A percentile compares a stretch with the other conserved stretches of the same genome.
Conservation (phyloP, 2,329 filamentous ascomycete species). For the Aspergillus versicolor region DNA sequence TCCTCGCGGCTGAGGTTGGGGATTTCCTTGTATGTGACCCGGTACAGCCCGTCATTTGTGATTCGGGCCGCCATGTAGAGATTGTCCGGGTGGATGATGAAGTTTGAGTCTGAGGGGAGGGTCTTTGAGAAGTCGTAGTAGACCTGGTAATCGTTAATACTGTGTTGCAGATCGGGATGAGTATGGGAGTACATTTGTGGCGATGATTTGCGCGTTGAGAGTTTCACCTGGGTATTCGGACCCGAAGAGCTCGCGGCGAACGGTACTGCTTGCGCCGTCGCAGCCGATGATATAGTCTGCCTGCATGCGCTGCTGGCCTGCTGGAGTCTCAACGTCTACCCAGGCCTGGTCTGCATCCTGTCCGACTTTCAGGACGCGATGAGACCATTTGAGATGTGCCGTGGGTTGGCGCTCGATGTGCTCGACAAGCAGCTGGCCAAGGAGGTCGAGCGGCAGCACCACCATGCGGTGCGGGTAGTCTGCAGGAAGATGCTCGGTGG, state of each 20-base stretch:
- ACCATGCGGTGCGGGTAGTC: conserved; percentile 41
- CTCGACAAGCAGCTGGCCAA: conserved; percentile 43
- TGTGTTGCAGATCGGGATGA: not conserved
- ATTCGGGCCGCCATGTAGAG: conserved; percentile 64
- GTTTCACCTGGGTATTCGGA: conserved; percentile 59
- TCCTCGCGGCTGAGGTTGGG: conserved; percentile 55
- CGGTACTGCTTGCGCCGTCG: conserved; percentile 46
- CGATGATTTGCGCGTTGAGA: conserved; percentile 60
- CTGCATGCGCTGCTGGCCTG: conserved; percentile 12
- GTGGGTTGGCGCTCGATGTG: conserved; percentile 35
- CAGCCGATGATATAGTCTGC: conserved; percentile 59
- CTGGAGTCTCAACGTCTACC: conserved; percentile 31
- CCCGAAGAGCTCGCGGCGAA: conserved; percentile 54
- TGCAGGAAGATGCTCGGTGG: conserved; percentile 22
- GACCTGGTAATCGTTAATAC: conserved; percentile 42
- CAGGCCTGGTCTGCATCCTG: conserved; percentile 49
- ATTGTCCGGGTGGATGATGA: conserved; percentile 61
- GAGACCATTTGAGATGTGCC: conserved; percentile 46
- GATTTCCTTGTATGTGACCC: conserved; percentile 63
- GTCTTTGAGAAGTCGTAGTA: conserved; percentile 60
- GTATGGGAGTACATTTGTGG: conserved; percentile 51
- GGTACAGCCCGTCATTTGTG: conserved; percentile 59
- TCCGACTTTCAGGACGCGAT: conserved; percentile 48
- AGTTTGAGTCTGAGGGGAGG: conserved; percentile 44
- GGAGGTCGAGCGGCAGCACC: conserved; percentile 45